Conservation (phyloP, 768 basidiomycete genomes). For the Podaxis mareebaensis region DNA sequence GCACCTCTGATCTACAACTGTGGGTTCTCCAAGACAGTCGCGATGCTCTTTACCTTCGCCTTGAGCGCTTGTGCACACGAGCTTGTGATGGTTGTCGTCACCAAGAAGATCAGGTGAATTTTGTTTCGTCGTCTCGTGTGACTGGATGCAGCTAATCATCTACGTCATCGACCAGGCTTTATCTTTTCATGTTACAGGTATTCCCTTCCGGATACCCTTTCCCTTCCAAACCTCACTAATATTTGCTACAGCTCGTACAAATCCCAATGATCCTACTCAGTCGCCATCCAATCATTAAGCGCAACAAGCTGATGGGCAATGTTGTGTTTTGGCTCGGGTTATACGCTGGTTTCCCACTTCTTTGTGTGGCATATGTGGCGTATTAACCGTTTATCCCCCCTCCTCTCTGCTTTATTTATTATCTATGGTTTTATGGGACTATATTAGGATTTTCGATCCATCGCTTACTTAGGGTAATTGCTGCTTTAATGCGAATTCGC, state of each 20-base stretch:
- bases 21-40: constrained; percentile 66
- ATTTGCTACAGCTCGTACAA: constrained; percentile 67
- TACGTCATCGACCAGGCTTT: constrained; percentile 53
- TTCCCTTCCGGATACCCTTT: constrained; percentile 17
- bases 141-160: background rate
- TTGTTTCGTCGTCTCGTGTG: background rate
- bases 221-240: constrained; percentile 5
- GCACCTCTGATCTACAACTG: constrained; percentile 79
- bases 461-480: background rate
- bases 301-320: constrained; percentile 81
- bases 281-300: constrained; percentile 72
- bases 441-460: background rate
- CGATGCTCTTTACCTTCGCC: constrained; percentile 92
- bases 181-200: constrained; percentile 79
- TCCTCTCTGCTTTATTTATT: background rate
- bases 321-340: constrained; percentile 94
- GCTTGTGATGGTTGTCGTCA: constrained; percentile 94
- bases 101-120: constrained; percentile 81
- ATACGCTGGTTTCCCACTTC: constrained; percentile 88
- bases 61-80: constrained; percentile 91
- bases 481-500: background rate
- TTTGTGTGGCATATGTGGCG: constrained; percentile 72
- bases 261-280: constrained; percentile 88
- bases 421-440: background rate
- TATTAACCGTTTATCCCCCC: constrained; percentile 27